Percentiles rank a stretch among this genome's conserved stretches.
These are phyloP conservation scores for Russula brevipes DNA, from an alignment of 768 basidiomycete genomes.

Conservation along the genomic window DNA sequence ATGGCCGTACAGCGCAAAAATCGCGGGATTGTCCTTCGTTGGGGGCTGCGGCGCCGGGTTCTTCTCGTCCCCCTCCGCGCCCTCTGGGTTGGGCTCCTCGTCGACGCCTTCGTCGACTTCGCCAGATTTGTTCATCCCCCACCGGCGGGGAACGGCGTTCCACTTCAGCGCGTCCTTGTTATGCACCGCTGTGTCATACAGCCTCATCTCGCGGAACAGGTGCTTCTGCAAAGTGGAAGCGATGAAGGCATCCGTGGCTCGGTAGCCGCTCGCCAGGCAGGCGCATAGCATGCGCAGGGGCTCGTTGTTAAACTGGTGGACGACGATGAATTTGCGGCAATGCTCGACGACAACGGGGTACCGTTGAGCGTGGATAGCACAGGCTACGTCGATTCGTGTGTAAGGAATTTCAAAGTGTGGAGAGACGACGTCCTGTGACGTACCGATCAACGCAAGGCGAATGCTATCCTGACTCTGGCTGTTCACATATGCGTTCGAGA, in stretches of 20 bases:
- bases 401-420: not conserved
- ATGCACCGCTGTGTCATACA: slow-evolving; percentile 60
- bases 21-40: slow-evolving; percentile 64
- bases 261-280: slow-evolving; percentile 64
- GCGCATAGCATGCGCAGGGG: slow-evolving; percentile 73
- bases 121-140: slow-evolving; percentile 43
- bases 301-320: slow-evolving; percentile 83
- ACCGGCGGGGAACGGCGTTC: slow-evolving; percentile 56
- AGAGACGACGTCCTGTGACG: slow-evolving; percentile 26
- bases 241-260: slow-evolving; percentile 68
- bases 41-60: slow-evolving; percentile 42
- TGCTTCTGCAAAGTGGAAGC: slow-evolving; percentile 78
- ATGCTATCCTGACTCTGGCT: slow-evolving; percentile 63
- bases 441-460: slow-evolving; percentile 72
- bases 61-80: slow-evolving; percentile 27
- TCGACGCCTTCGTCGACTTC: slow-evolving; percentile 39
- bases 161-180: slow-evolving; percentile 57
- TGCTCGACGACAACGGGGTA: slow-evolving; percentile 64
- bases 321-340: slow-evolving; percentile 65
- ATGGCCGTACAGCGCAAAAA: slow-evolving; percentile 74
- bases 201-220: slow-evolving; percentile 70
- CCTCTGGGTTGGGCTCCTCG: slow-evolving; percentile 35
- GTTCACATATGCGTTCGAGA: slow-evolving; percentile 68
- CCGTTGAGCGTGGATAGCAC: slow-evolving; percentile 56
- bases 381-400: slow-evolving; percentile 46